A percentile compares a stretch with the other conserved stretches of the same genome.
These are phyloP conservation scores for Colletotrichum karsti DNA, from an alignment of 2,329 filamentous ascomycete species.

Conservation along the genomic window DNA sequence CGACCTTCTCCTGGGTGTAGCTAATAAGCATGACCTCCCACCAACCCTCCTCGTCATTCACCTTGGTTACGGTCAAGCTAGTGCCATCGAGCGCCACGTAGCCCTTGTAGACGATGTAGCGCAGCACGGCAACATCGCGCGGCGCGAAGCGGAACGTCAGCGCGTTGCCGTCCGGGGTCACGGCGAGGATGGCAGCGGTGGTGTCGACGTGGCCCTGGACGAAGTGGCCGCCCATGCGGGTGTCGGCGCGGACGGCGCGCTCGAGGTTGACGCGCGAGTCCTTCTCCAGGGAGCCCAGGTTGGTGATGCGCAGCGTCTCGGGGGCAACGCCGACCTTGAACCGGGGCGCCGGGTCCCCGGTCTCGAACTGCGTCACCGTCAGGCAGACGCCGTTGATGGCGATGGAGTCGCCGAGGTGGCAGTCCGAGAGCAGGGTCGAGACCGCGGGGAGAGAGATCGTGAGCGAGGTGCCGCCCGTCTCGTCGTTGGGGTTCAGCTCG, in stretches of 20 bases:
- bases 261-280: constrained; percentile 87
- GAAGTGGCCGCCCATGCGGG: constrained; percentile 97
- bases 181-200: constrained; percentile 76
- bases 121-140: constrained; percentile 72
- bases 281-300: constrained; percentile 79
- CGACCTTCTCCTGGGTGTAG: constrained; percentile 93
- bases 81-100: constrained; percentile 95
- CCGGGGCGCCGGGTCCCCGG: constrained; percentile 45
- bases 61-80: constrained; percentile 89
- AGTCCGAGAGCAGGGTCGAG: constrained; percentile 82
- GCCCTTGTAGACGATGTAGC: constrained; percentile 95
- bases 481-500: constrained; percentile 81
- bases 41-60: constrained; percentile 81
- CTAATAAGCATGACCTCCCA: constrained; percentile 98
- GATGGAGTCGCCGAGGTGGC: constrained; percentile 91
- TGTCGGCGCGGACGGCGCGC: constrained; percentile 88
- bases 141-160: constrained; percentile 86
- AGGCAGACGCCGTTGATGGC: constrained; percentile 95
- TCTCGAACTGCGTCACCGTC: constrained; percentile 74
- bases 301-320: constrained; percentile 94
- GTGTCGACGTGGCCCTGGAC: constrained; percentile 98
- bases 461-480: constrained; percentile 87
- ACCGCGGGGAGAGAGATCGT: constrained; percentile 77
- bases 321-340: constrained; percentile 97
- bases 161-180: constrained; percentile 87